A percentile compares a stretch with the other conserved stretches of the same genome.
phyloP scores from a whole-genome alignment of 768 basidiomycete species.

The Tylopilus vinaceipallidus region DNA sequence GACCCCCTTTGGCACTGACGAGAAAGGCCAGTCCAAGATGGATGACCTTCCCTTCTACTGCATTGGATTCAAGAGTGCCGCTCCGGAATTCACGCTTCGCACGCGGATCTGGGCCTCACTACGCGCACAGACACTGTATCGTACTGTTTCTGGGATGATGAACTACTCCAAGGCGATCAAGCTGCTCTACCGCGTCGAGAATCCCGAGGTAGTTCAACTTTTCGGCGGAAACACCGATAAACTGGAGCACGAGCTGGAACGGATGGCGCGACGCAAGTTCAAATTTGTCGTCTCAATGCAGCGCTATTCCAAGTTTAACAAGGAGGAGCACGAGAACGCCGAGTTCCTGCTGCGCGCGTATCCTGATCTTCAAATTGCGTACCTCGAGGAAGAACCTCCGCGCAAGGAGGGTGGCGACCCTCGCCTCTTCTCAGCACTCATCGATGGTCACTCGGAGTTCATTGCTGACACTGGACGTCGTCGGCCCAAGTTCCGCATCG shows the following conservation, averaged over 20 bases:
- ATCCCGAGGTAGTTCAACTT: conserved; percentile 96
- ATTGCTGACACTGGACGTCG: conserved; percentile 84
- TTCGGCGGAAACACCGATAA: conserved; percentile 98
- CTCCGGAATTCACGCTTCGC: conserved; percentile 96
- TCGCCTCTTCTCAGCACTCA: conserved; percentile 91
- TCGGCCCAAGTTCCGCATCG: conserved; percentile 96
- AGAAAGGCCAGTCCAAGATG: conserved; percentile 80
- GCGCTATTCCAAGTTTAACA: conserved; percentile 98
- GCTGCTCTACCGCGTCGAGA: conserved; percentile 97
- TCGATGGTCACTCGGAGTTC: conserved; percentile 98
- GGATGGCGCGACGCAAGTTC: conserved; percentile 98
- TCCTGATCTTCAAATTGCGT: conserved; percentile 97
- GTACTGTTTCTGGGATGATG: conserved; percentile 99
- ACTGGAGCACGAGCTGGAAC: conserved; percentile 92
- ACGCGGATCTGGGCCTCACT: conserved; percentile 99
- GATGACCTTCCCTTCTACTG: conserved; percentile 97
- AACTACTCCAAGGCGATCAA: conserved; percentile 99
- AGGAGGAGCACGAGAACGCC: conserved; percentile 98
- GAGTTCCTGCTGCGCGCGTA: conserved; percentile 97
- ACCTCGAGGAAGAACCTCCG: conserved; percentile 93
- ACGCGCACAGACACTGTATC: conserved; percentile 96
- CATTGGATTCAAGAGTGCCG: conserved; percentile 98
- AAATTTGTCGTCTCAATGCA: conserved; percentile 99
- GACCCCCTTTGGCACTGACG: conserved; percentile 69
- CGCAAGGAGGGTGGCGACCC: conserved; percentile 95